Percentiles rank a stretch among this genome's conserved stretches.
Evolutionary conservation across 2,329 filamentous ascomycete species (phyloP).

Genomic region (Chrysosporium keratinophilum): DNA sequence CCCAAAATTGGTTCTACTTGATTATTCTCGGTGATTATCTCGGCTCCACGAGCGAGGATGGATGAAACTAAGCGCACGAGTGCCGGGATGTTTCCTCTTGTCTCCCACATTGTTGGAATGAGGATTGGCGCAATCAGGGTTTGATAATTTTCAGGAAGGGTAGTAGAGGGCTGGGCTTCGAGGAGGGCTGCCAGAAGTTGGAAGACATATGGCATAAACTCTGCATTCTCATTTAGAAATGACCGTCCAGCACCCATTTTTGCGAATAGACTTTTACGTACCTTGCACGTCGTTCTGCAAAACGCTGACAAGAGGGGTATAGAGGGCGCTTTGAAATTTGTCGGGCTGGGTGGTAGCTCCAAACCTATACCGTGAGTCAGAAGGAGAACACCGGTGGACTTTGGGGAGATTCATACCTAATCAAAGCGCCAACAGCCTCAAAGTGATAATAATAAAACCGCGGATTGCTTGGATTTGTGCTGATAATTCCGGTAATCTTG

Average conservation of each 20-base stretch:
- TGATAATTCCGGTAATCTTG: conserved; percentile 82
- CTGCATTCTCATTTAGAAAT: conserved; percentile 37
- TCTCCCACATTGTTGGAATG: conserved; percentile 77
- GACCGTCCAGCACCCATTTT: background rate
- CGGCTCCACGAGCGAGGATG: conserved; percentile 66
- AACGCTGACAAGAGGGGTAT: conserved; percentile 70
- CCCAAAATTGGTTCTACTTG: conserved; percentile 83
- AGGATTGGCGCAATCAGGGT: conserved; percentile 68
- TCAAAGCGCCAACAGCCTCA: conserved; percentile 81
- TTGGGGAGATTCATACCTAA: conserved; percentile 42
- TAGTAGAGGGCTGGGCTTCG: conserved; percentile 70
- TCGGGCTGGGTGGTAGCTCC: conserved; percentile 58
- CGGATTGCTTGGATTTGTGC: conserved; percentile 91
- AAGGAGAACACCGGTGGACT: background rate
- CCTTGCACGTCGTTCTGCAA: conserved; percentile 72
- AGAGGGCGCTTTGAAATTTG: conserved; percentile 69
- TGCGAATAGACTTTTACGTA: conserved; percentile 34
- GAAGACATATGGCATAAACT: conserved; percentile 95
- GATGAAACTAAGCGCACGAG: conserved; percentile 74
- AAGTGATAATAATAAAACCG: conserved; percentile 99
- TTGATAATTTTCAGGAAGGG: conserved; percentile 71
- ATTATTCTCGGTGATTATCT: conserved; percentile 63
- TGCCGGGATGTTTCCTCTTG: conserved; percentile 83
- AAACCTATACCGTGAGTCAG: conserved; percentile 38
- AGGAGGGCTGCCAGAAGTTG: conserved; percentile 86